A percentile compares a stretch with the other conserved stretches of the same genome.
Conservation (phyloP, 805 yeast species). For the Kodamaea hsintzibuensis region DNA sequence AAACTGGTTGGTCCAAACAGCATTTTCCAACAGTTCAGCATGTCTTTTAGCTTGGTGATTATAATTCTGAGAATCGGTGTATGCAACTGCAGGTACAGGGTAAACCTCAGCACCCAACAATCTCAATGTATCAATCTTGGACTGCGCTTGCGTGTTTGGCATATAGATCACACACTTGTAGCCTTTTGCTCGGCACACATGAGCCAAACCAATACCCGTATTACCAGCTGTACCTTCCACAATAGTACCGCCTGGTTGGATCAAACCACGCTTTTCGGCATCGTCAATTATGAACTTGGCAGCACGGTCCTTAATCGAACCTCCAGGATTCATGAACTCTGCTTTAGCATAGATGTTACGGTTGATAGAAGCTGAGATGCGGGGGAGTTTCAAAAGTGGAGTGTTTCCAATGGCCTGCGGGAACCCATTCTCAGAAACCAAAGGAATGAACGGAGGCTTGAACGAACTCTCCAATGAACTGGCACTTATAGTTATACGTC, state of each 20-base stretch:
- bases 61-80: conserved; percentile 77
- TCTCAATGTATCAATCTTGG: conserved; percentile 72
- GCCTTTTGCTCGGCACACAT: conserved; percentile 76
- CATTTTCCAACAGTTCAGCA: conserved; percentile 73
- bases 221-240: conserved; percentile 96
- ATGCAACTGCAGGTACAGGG: conserved; percentile 88
- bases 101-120: conserved; percentile 82
- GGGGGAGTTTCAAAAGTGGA: conserved; percentile 67
- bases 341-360: conserved; percentile 86
- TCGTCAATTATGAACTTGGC: conserved; percentile 75
- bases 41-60: conserved; percentile 86
- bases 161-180: conserved; percentile 84
- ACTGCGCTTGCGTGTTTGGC: conserved; percentile 87
- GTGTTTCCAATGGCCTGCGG: conserved; percentile 92
- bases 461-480: conserved; percentile 9
- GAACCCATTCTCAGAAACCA: conserved; percentile 66
- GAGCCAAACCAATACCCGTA: conserved; percentile 92
- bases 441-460: conserved; percentile 57
- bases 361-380: conserved; percentile 57
- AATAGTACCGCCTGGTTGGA: conserved; percentile 78
- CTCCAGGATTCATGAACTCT: conserved; percentile 93
- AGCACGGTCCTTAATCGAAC: conserved; percentile 89
- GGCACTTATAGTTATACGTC: conserved; percentile 2
- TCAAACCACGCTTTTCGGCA: conserved; percentile 68
- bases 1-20: conserved; percentile 92